Percentiles rank a stretch among this genome's conserved stretches.
These are phyloP conservation scores for Centrapalus pauciflorus DNA, from an alignment of 129 eudicot species.

Conservation along the genomic window DNA sequence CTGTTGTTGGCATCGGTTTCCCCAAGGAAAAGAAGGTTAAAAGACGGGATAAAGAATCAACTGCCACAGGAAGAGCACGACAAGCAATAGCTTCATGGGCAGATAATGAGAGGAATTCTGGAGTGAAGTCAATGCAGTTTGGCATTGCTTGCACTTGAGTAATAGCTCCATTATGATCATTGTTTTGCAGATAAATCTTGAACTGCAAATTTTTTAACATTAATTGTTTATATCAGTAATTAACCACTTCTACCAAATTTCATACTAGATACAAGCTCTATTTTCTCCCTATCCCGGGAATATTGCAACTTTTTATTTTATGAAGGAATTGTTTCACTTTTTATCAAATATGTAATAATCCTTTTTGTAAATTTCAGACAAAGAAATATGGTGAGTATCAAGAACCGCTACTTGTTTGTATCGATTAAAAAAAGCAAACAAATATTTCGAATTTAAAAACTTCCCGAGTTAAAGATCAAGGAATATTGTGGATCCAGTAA, in stretches of 20 bases:
- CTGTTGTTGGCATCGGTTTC: slow-evolving; percentile 77
- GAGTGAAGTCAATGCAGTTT: slow-evolving; percentile 77
- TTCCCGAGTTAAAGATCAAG: too few relatives aligned
- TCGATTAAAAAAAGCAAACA: background rate
- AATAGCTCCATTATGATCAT: slow-evolving; percentile 63
- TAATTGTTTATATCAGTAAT: background rate
- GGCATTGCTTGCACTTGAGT: slow-evolving; percentile 80
- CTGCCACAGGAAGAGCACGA: slow-evolving; percentile 66
- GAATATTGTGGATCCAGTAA: too few relatives aligned
- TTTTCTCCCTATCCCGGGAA: background rate
- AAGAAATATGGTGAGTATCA: background rate
- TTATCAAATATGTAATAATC: background rate
- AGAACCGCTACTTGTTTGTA: background rate
- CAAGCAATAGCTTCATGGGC: slow-evolving; percentile 97
- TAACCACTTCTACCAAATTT: background rate
- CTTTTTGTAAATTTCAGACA: background rate
- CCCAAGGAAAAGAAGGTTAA: slow-evolving; percentile 64
- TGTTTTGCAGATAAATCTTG: slow-evolving; percentile 79
- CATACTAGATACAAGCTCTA: background rate
- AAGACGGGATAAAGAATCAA: slow-evolving; percentile 68
- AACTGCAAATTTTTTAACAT: slow-evolving; percentile 49
- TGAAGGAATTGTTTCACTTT: background rate
- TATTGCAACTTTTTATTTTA: slow-evolving; percentile 5
- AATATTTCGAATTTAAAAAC: background rate
- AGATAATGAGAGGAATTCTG: slow-evolving; percentile 81